Percentiles rank a stretch among this genome's conserved stretches.
phyloP scores from a whole-genome alignment of 2,329 filamentous ascomycete genomes.

The Lachnellula cervina region DNA sequence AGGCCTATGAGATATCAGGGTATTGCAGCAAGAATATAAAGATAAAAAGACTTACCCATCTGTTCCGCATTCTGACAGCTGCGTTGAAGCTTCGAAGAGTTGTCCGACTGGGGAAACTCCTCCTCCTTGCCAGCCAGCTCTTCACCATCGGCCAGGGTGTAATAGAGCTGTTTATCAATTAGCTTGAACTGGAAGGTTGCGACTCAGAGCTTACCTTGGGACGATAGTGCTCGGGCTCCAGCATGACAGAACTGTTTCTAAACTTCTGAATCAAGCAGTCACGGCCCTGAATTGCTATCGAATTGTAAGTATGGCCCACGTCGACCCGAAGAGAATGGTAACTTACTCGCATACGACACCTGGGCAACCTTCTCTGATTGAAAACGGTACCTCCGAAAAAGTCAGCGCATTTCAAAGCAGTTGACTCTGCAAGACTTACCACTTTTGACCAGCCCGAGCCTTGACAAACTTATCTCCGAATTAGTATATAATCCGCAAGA shows the following conservation, averaged over 20 bases:
- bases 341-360: constrained; percentile 90
- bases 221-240: constrained; percentile 73
- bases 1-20: constrained; percentile 50
- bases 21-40: neutral
- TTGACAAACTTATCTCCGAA: constrained; percentile 58
- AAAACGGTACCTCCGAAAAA: constrained; percentile 62
- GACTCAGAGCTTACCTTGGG: constrained; percentile 61
- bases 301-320: constrained; percentile 25
- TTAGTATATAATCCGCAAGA: constrained; percentile 22
- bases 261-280: constrained; percentile 93
- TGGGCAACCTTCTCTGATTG: constrained; percentile 81
- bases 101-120: constrained; percentile 73
- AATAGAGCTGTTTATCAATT: constrained; percentile 46
- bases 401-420: neutral
- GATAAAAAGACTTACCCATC: constrained; percentile 56
- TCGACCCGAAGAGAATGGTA: neutral
- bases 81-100: constrained; percentile 79
- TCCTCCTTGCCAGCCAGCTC: constrained; percentile 71
- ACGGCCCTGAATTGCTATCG: constrained; percentile 78
- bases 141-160: constrained; percentile 42
- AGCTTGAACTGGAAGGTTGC: constrained; percentile 27
- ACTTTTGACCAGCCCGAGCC: constrained; percentile 64
- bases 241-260: constrained; percentile 93
- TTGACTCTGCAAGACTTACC: constrained; percentile 40
- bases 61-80: constrained; percentile 84